Base-by-base conservation (phyloP, 306 rosid genomes). In the Myrica gale region DNA sequence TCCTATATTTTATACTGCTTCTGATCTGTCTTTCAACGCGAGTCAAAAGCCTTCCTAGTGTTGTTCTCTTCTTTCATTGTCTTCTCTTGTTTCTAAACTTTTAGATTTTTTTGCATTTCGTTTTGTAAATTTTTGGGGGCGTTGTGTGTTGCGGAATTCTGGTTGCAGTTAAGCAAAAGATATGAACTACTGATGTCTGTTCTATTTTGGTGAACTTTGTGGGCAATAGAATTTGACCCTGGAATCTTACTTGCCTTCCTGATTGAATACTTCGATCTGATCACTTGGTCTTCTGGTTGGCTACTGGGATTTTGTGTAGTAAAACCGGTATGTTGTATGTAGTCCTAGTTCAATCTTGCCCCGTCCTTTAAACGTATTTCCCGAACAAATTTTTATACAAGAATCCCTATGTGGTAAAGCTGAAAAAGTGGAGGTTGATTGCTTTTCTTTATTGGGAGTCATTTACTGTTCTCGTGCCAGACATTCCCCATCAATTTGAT, bases 11-110 rank as follows among this genome's bases (percentile, higher is more conserved):
- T 42, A 9, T 74, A 46, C 67, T 77, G 66, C 42, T 61, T 72
- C 76, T 52, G 80, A 83, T 82, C 74, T 82, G 58, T 60, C 67
- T 77, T 69, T 68, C 54, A 76, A 69, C 72, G 37, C 78, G 16
- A 5, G 39, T 80, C 2, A 26, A 11, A 57, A 56, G 41, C 1
- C 26, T 68, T 17, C 55, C 26, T 41, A 73, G 17, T 72, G 46
- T 56, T 47, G 54, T 45, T 42, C 21, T 13, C 3, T 74, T 75
- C 0, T 32, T 72, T 52, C 41, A 43, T 45, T 19, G 45, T 4
- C 48, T 70, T 65, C 37, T 47, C 16, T 68, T 81, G 50, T 53
- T 32, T 32, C 37, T 32, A 32, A 2, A 32, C 37, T n/a, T 51
- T 23, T 11, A 19, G 5, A 57, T 53, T 52, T 72, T 39, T 48